Evolutionary conservation across 768 basidiomycete genomes (phyloP), one percentile per base, ranked within the genome.

Genomic region (Coprinopsis marcescibilis): DNA sequence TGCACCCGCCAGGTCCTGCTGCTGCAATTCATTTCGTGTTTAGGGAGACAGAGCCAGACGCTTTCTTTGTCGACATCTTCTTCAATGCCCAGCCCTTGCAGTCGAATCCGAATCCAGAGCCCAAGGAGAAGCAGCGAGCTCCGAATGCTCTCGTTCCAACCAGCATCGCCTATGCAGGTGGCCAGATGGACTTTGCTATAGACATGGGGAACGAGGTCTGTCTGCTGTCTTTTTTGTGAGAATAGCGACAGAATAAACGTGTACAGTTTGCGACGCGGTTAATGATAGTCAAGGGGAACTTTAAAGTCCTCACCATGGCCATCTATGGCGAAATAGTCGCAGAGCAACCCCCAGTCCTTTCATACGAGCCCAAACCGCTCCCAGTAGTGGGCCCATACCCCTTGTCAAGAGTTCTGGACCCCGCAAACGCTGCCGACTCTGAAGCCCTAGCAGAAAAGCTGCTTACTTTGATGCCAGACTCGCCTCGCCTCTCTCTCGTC

Each of bases 271-370:
- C 81, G 3, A 88, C 87, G 17, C 81, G 88, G 35, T 69, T 90
- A 24, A 81, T 91, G 75, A 85, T 90, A 48, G 72, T 91, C 51
- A 83, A 81, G 56, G 89, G 88, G n/a, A 68, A 76, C 27, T 89
- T 88, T 60, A 65, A 77, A 40, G 68, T 66, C 48, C 65, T 86
- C 15, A 85, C 86, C 11, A 65, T 86, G 55, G 83, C 84, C 30
- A 68, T 81, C 25, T 78, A 78, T 53, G 75, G 76, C 12, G 75
- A 85, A 25, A 56, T 78, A 12, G 70, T 79, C 14, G 63, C 39
- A 1, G 81, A 84, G 26, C 47, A 60, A 2, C 53, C 65, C 6
- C 55, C 72, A 6, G 60, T 60, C 10, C 52, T 63, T 2, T 57
- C 61, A 11, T 78, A 78, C 58, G 64, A 73, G 48, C 69, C 77